Base-by-base conservation (phyloP, 768 basidiomycete genomes). In the Leccinellum albellum region DNA sequence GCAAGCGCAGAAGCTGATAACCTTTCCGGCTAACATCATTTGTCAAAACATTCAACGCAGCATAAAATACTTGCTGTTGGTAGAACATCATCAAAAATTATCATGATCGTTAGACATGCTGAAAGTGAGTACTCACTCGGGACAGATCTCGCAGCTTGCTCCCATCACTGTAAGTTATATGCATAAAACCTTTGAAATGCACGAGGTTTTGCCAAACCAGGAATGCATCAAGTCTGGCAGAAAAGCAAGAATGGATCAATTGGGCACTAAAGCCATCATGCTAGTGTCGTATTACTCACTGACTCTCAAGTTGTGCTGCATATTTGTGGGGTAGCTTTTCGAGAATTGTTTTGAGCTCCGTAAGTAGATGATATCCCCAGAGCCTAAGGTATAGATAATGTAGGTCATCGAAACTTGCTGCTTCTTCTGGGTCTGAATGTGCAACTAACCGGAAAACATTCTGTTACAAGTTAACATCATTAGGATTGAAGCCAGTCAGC, bases 121-220 rank as follows among this genome's bases (percentile, higher is more conserved):
- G 8, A 6, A n/a, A 14, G 35, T 6, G 6, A 44, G 21, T 21
- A 8, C 48, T 26, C 21, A 59, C 58, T 50, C 48, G 52, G 2
- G 20, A 32, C 3, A 59, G 50, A 33, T 59, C 37, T 6, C n/a
- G 5, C 12, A 56, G 13, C 15, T 59, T 59, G 7, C 56, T 59
- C 2, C 54, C 54, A 35, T 59, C 50, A 0, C 17, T 4, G 24
- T 42, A 56, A 1, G n/a, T 51, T n/a, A 59, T 52, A n/a, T 56
- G 12, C 1, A 56, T 15, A 1, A 56, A n/a, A 0, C n/a, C 52
- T 2, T 52, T 20, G 12, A 59, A 56, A 15, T 59, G 58, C 4
- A 21, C 29, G 3, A 59, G 15, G 15, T 49, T 31, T 1, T 10
- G 4, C 54, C 54, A 59, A 3, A 45, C 14, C 0, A 31, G 54